These are phyloP conservation scores for Podosphaera xanthii DNA, from an alignment of 2,329 filamentous ascomycete species.

Conservation along the genomic window DNA sequence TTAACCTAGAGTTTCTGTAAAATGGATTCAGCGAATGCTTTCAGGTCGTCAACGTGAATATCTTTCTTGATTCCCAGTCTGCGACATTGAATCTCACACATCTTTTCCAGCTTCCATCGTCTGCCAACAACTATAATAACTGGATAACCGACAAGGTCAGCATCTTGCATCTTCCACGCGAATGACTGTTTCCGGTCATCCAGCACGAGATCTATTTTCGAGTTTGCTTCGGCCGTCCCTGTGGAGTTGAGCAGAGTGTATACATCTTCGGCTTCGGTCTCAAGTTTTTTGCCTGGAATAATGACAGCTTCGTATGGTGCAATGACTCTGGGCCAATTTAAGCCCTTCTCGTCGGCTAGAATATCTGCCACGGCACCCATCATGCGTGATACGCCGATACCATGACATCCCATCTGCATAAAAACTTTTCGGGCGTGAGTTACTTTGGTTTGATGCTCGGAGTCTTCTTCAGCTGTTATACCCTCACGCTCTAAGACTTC, in stretches of 20 bases:
- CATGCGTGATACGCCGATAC: conserved; percentile 79
- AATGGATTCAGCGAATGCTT: conserved; percentile 5
- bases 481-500: conserved; percentile 8
- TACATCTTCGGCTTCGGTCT: conserved; percentile 29
- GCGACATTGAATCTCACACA: conserved; percentile 16
- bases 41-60: conserved; percentile 8
- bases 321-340: conserved; percentile 74
- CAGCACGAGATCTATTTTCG: conserved; percentile 37
- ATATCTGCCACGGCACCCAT: conserved; percentile 68
- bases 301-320: conserved; percentile 64
- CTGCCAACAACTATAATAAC: conserved; percentile 60
- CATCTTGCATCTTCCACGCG: conserved; percentile 75
- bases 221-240: neutral
- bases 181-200: conserved; percentile 51
- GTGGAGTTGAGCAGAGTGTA: conserved; percentile 32
- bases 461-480: conserved; percentile 2
- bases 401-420: conserved; percentile 90
- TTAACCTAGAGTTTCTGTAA: conserved; percentile 7
- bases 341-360: conserved; percentile 44
- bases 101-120: conserved; percentile 26
- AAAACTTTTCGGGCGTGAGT: conserved; percentile 19
- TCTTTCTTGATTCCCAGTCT: conserved; percentile 10
- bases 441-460: neutral
- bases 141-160: conserved; percentile 73
- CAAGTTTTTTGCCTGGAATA: conserved; percentile 26